Evolutionary conservation across 2,329 filamentous ascomycete species (phyloP).

Genomic region (Alternaria postmessia): DNA sequence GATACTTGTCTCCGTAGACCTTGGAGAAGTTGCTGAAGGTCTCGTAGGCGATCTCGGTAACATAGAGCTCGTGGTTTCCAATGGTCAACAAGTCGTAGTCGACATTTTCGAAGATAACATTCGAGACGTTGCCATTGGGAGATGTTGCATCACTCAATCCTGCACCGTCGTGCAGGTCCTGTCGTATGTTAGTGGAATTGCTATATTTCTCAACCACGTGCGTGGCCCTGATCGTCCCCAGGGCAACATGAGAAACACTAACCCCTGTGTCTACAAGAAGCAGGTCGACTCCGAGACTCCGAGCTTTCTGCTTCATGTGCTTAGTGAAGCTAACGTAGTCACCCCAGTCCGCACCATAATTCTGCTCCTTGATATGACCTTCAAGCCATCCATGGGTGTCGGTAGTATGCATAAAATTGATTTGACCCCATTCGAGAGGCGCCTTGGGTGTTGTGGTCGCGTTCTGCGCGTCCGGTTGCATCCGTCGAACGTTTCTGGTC

Average conservation of each 20-base stretch:
- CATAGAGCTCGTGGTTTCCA: constrained; percentile 72
- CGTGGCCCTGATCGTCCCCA: constrained; percentile 4
- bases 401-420: constrained; percentile 72
- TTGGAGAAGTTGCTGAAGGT: constrained; percentile 67
- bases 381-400: constrained; percentile 70
- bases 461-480: constrained; percentile 56
- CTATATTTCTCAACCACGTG: not conserved
- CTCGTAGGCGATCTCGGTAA: constrained; percentile 68
- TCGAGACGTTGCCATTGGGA: constrained; percentile 64
- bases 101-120: constrained; percentile 61
- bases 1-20: constrained; percentile 63
- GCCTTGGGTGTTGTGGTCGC: constrained; percentile 48
- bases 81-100: constrained; percentile 65
- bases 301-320: constrained; percentile 67
- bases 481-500: constrained; percentile 53
- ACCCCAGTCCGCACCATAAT: constrained; percentile 72
- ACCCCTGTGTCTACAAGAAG: constrained; percentile 67
- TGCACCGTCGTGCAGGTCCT: constrained; percentile 72
- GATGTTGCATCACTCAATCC: constrained; percentile 68
- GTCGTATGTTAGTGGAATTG: constrained; percentile 3
- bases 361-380: constrained; percentile 67
- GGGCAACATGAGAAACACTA: constrained; percentile 17
- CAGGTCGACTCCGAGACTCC: constrained; percentile 65
- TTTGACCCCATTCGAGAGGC: constrained; percentile 67
- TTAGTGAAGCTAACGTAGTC: constrained; percentile 69